These are phyloP conservation scores for Pilobolus umbonatus DNA, from an alignment of 192 early-diverging fungal genomes.

Conservation along the genomic window DNA sequence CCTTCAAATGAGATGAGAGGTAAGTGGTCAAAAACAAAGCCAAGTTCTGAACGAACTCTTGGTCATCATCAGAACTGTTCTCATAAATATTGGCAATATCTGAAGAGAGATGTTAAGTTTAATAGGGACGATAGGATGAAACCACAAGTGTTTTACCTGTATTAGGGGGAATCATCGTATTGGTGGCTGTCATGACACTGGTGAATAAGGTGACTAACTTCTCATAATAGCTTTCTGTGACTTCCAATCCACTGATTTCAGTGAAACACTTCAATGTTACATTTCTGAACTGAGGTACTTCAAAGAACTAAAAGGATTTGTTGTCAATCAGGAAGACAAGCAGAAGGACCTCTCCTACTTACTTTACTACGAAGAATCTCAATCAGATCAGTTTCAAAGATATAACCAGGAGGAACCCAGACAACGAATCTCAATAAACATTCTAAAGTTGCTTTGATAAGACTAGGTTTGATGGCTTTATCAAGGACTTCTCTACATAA, in stretches of 20 bases:
- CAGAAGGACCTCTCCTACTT: constrained; percentile 19
- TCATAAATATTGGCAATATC: constrained; percentile 83
- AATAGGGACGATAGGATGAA: background rate
- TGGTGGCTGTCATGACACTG: constrained; percentile 68
- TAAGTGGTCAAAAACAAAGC: constrained; percentile 90
- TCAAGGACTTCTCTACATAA: constrained; percentile 94
- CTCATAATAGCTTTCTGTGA: constrained; percentile 75
- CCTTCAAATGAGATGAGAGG: constrained; percentile 78
- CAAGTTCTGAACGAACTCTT: constrained; percentile 96
- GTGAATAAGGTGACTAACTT: constrained; percentile 87
- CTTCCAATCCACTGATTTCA: constrained; percentile 89
- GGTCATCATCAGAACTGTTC: constrained; percentile 79
- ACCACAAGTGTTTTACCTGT: constrained; percentile 42
- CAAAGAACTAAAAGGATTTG: constrained; percentile 63
- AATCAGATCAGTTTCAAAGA: constrained; percentile 94
- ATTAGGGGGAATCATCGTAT: constrained; percentile 61
- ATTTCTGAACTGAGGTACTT: constrained; percentile 83
- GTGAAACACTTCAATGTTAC: constrained; percentile 94
- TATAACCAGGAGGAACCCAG: constrained; percentile 98
- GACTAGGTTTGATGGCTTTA: constrained; percentile 80
- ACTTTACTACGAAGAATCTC: constrained; percentile 76
- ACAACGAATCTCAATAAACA: constrained; percentile 93
- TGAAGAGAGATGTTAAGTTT: constrained; percentile 19
- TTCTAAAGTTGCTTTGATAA: constrained; percentile 90
- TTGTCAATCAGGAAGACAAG: constrained; percentile 12